phyloP scores from a whole-genome alignment of 805 yeast species.

The Wickerhamomyces bovis region DNA sequence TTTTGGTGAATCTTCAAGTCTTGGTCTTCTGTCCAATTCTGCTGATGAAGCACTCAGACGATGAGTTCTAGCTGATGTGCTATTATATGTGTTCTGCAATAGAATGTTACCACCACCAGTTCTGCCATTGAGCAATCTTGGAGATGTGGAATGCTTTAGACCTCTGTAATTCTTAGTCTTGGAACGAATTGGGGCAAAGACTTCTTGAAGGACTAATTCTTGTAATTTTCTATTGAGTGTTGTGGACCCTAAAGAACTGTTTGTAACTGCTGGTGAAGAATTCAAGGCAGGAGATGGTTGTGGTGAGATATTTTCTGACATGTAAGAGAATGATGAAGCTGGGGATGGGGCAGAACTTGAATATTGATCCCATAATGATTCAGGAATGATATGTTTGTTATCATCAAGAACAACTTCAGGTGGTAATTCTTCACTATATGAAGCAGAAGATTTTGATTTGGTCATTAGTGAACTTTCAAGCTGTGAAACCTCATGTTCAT shows the following conservation, averaged over 20 bases:
- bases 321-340: constrained; percentile 33
- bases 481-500: constrained; percentile 6
- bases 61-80: constrained; percentile 8
- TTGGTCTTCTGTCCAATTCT: constrained; percentile 20
- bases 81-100: constrained; percentile 1
- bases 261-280: constrained; percentile 7
- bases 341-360: constrained; percentile 38
- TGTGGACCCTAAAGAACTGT: constrained; percentile 46
- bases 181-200: constrained; percentile 44
- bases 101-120: constrained; percentile 2
- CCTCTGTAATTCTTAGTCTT: constrained; percentile 3
- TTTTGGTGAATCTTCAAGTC: constrained; percentile 1
- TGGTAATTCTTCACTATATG: constrained; percentile 29
- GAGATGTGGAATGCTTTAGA: constrained; percentile 16
- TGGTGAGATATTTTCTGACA: constrained; percentile 21
- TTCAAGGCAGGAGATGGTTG: not conserved
- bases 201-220: constrained; percentile 67
- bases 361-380: constrained; percentile 62
- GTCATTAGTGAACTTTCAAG: constrained; percentile 9
- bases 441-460: constrained; percentile 14
- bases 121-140: constrained; percentile 3
- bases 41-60: constrained; percentile 21
- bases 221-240: constrained; percentile 64
- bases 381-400: constrained; percentile 87
- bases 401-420: constrained; percentile 91